These are phyloP conservation scores for Dactylellina parvicollis DNA, from an alignment of 2,329 filamentous ascomycete species.

Conservation along the genomic window DNA sequence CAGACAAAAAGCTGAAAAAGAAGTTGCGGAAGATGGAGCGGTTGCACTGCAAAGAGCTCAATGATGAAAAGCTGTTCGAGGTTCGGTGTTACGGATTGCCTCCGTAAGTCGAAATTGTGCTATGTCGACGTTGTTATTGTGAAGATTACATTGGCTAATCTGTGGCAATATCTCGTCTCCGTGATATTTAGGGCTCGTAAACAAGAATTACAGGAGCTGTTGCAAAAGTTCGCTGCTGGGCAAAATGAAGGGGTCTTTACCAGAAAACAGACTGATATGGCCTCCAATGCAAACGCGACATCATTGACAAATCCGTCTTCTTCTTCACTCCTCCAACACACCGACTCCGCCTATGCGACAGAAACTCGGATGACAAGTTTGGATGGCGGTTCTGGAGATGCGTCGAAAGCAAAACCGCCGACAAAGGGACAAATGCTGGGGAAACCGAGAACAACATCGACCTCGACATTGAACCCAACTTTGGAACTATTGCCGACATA, in stretches of 20 bases:
- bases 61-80: slow-evolving; percentile 82
- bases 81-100: slow-evolving; percentile 80
- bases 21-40: slow-evolving; percentile 77
- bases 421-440: neutral
- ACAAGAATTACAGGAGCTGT: slow-evolving; percentile 76
- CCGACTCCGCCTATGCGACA: slow-evolving; percentile 73
- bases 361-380: slow-evolving; percentile 60
- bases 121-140: slow-evolving; percentile 1
- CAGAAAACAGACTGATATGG: slow-evolving; percentile 42
- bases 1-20: slow-evolving; percentile 72
- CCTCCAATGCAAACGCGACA: slow-evolving; percentile 66
- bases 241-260: slow-evolving; percentile 56
- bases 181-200: slow-evolving; percentile 70
- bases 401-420: neutral
- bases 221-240: slow-evolving; percentile 75
- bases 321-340: slow-evolving; percentile 48
- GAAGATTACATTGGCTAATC: slow-evolving; percentile 12
- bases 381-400: slow-evolving; percentile 28
- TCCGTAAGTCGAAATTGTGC: slow-evolving; percentile 54
- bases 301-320: slow-evolving; percentile 57
- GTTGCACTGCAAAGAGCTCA: slow-evolving; percentile 72
- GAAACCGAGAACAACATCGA: neutral
- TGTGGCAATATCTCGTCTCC: neutral
- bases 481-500: slow-evolving; percentile 9
- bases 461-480: neutral